Percentiles rank a stretch among this genome's conserved stretches.
Evolutionary conservation across 2,329 filamentous ascomycete species (phyloP).

Genomic region (Fusarium paranaense): DNA sequence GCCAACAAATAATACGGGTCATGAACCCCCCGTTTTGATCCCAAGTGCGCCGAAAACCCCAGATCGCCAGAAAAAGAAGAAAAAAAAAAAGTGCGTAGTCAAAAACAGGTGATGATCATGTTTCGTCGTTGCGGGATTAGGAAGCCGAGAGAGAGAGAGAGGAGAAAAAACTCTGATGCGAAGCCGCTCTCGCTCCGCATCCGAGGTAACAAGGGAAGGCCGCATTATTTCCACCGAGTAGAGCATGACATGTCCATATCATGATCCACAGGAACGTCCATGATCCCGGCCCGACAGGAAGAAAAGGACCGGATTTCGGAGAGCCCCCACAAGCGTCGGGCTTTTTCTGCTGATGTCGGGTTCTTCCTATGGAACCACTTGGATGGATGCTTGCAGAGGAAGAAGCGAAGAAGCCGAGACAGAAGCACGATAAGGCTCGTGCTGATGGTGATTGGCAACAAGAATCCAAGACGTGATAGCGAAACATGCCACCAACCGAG

Average conservation of each 20-base stretch:
- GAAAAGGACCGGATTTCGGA: constrained; percentile 11
- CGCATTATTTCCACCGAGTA: background rate
- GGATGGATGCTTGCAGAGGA: background rate
- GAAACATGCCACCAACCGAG: background rate
- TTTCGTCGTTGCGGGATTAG: constrained; percentile 2
- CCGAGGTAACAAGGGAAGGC: background rate
- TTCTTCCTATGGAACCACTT: background rate
- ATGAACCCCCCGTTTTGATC: constrained; percentile 14
- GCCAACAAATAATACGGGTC: constrained; percentile 2
- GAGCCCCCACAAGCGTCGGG: background rate
- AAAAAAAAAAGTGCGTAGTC: background rate
- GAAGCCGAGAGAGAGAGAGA: background rate
- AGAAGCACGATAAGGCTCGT: background rate
- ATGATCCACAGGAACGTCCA: background rate
- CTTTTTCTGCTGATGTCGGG: background rate
- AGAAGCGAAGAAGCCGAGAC: background rate
- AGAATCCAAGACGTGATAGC: background rate
- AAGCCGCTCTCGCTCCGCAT: background rate
- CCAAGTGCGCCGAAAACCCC: constrained; percentile 24
- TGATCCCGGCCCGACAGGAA: constrained; percentile 8
- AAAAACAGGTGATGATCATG: constrained; percentile 11
- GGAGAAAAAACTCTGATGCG: background rate
- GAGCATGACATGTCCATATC: background rate
- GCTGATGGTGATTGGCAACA: background rate
- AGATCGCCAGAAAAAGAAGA: constrained; percentile 15